Percentiles rank a stretch among this genome's conserved stretches.
Evolutionary conservation across 306 rosid genomes (phyloP).

Genomic region (Cyamopsis tetragonoloba): DNA sequence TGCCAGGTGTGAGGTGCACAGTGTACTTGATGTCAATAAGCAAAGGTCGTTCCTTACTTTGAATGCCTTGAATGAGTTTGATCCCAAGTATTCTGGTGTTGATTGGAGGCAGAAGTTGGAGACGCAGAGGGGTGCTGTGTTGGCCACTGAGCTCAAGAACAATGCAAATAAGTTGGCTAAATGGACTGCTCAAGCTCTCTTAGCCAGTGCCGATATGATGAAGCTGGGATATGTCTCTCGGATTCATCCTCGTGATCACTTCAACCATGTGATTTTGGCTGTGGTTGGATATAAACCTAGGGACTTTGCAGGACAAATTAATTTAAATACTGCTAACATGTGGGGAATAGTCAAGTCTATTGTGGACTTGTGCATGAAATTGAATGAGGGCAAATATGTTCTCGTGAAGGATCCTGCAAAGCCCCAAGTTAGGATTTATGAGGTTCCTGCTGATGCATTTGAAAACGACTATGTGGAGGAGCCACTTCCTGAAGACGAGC

Average conservation of each 20-base stretch:
- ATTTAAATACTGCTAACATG: conserved; percentile 74
- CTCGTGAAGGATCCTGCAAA: conserved; percentile 89
- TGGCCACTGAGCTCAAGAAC: conserved; percentile 96
- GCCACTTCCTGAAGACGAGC: conserved; percentile 90
- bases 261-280: conserved; percentile 84
- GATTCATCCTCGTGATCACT: conserved; percentile 95
- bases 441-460: conserved; percentile 83
- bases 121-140: conserved; percentile 96
- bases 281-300: conserved; percentile 87
- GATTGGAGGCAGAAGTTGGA: conserved; percentile 98
- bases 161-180: conserved; percentile 91
- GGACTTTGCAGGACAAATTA: conserved; percentile 80
- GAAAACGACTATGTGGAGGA: conserved; percentile 97
- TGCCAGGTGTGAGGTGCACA: conserved; percentile 88
- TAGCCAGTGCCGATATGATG: conserved; percentile 89
- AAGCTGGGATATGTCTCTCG: conserved; percentile 89
- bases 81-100: conserved; percentile 81
- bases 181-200: conserved; percentile 91
- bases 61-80: conserved; percentile 89
- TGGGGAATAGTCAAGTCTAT: conserved; percentile 99
- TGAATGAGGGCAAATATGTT: conserved; percentile 89
- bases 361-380: conserved; percentile 93
- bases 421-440: conserved; percentile 95
- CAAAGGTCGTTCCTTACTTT: conserved; percentile 84
- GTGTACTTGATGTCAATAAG: conserved; percentile 82